phyloP scores from a whole-genome alignment of 139 green algal genomes.

The Tetratostichococcus sp. region DNA sequence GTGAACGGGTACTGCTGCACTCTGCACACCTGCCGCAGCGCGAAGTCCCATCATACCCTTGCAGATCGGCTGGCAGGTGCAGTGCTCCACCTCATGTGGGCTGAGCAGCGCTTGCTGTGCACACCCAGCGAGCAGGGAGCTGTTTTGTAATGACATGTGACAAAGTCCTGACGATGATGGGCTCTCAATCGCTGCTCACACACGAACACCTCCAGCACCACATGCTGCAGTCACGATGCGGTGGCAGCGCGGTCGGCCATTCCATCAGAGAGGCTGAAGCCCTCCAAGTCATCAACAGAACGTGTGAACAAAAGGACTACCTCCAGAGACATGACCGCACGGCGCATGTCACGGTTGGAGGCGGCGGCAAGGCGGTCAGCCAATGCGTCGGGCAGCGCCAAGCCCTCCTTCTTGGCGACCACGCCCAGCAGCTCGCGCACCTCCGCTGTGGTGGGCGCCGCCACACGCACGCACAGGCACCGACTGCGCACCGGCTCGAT shows the following conservation, averaged over 20 bases:
- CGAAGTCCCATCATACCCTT: conserved; percentile 22
- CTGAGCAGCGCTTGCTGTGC: too few relatives aligned
- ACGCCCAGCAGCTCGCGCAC: conserved; percentile 61
- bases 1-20: conserved; percentile 63
- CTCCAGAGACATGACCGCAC: conserved; percentile 89
- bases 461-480: conserved; percentile 89
- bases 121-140: too few relatives aligned
- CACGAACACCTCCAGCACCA: too few relatives aligned
- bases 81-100: too few relatives aligned
- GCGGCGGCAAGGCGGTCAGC: conserved; percentile 50
- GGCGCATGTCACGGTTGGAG: conserved; percentile 77
- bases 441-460: conserved; percentile 57
- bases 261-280: too few relatives aligned
- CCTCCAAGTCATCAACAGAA: too few relatives aligned
- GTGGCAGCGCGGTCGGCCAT: too few relatives aligned
- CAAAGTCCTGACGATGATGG: too few relatives aligned
- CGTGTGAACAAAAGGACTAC: neutral
- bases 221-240: too few relatives aligned
- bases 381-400: conserved; percentile 65
- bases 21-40: conserved; percentile 30
- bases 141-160: too few relatives aligned
- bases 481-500: conserved; percentile 90
- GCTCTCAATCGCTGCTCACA: too few relatives aligned
- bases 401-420: conserved; percentile 71
- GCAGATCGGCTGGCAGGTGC: conserved; percentile 9